phyloP scores from a whole-genome alignment of 306 rosid species.

The Castanopsis chinensis region DNA sequence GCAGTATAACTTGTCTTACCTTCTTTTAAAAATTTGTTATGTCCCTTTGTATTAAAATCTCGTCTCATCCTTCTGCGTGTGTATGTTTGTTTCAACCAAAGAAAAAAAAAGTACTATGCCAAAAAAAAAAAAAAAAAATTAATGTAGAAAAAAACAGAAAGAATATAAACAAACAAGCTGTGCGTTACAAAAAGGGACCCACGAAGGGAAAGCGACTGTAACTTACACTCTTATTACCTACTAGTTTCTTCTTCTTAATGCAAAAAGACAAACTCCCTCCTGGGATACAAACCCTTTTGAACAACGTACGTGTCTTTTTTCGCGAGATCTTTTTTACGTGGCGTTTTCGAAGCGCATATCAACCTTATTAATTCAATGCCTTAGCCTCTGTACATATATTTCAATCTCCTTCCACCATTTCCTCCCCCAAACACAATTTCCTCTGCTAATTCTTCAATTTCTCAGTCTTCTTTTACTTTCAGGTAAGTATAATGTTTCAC shows the following conservation, averaged over 20 bases:
- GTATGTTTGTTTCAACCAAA: too few species aligned
- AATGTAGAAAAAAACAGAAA: too few species aligned
- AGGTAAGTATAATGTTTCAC: not conserved
- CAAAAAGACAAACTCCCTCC: too few species aligned
- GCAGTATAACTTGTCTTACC: rapidly evolving
- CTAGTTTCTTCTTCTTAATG: too few species aligned
- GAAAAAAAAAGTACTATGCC: too few species aligned
- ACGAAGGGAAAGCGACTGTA: not conserved
- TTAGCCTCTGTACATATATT: not conserved
- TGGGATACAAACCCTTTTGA: too few species aligned
- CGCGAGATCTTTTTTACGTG: not conserved
- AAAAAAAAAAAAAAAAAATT: too few species aligned
- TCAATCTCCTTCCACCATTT: not conserved
- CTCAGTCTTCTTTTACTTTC: not conserved
- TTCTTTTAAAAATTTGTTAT: too few species aligned
- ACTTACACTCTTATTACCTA: not conserved
- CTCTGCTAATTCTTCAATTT: not conserved
- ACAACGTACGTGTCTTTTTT: not conserved
- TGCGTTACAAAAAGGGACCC: not conserved
- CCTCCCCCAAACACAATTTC: not conserved
- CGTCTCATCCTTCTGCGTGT: too few species aligned
- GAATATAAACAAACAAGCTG: not conserved
- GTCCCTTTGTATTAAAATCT: rapidly evolving
- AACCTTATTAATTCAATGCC: not conserved
- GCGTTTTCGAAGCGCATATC: not conserved